Base-by-base conservation (phyloP, 805 yeast genomes). In the Saccharomyces jurei region DNA sequence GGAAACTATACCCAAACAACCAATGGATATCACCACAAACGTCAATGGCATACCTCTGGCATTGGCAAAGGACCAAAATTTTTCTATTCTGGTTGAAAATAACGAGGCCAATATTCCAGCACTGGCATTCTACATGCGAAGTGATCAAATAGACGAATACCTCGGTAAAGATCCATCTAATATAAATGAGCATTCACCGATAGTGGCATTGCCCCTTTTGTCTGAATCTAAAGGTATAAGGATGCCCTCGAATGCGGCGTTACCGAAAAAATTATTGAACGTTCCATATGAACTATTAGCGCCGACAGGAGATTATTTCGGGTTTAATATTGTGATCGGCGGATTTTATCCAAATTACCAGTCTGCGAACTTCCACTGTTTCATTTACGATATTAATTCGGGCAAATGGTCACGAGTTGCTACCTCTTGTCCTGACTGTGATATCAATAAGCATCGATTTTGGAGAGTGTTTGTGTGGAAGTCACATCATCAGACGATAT, bases 381-480 rank as follows among this genome's bases (percentile, higher is more conserved):
- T 60, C 50, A 62, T 68, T 14, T 69, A 69, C 54, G 69, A 68
- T 53, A 59, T 69, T 2, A 58, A 67, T 9, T 60, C 67, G 2
- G 67, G 68, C 1, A 79, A 79, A 58, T 86, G 92, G 91, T 79
- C 86, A 0, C 72, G 83, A 53, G 67, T 87, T 26, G 83, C 81
- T 57, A 70, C 79, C 14, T 76, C 77, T 46, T 74, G 77, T 65
- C 74, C 84, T 60, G 75, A 77, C 50, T 83, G 80, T 58, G 79
- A 77, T 50, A 71, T 75, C 31, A 78, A 79, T 30, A 74, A 79
- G 1, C 85, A 83, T 61, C 71, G 85, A 52, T 76, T 84, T 51
- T 81, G 87, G 81, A 83, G 81, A 57, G 81, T 86, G 0, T 83
- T 79, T 68, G 82, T 82, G 1, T 87, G 95, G 95, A 78, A 78